Evolutionary conservation across 2,329 filamentous ascomycete species (phyloP), one percentile per base, ranked within the genome.

Genomic region (Paecilomyces niveus): DNA sequence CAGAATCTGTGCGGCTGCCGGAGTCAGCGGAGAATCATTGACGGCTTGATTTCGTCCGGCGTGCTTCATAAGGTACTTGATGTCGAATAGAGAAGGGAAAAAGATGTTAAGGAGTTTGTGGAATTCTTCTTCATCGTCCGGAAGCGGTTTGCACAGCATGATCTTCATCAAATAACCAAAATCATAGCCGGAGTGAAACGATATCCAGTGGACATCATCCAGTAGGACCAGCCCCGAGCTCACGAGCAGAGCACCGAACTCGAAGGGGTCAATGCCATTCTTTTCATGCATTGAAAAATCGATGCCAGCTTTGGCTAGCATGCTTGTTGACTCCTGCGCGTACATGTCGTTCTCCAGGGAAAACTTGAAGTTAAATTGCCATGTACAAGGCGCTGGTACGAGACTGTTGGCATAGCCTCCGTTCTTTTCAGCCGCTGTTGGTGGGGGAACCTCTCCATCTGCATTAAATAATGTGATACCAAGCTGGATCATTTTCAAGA

Each of bases 311-410:
- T 90, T 88, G 66, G 91, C 88, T 21, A 97, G 83, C 66, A 96
- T 91, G 64, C 94, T 89, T 65, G 97, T 97, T 15, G 92, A 97
- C 59, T 92, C 89, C 71, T 96, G 89, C 63, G 95, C 94, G 77
- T 95, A 97, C 94, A 99, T 99, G 76, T 99, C 94, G 45, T 93
- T 86, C 65, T 94, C 89, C 9, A 97, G 82, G 1, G 91, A 94
- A 75, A 97, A 99, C 67, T 92, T 89, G 77, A 99, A 99, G 80
- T 99, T 97, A 82, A 99, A 99, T 67, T 97, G 93, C 94, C 94
- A 99, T 18, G 93, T 95, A 71, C 89, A 95, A 15, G 90, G 93
- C 59, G 91, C 86, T 35, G 74, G 74, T n/a, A 80, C 71, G 57
- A 83, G 76, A 62, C 80, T 80, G 62, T 79, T 81, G 21, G 74